Evolutionary conservation across 2,329 filamentous ascomycete species (phyloP).

Genomic region (Aspergillus intermedius): DNA sequence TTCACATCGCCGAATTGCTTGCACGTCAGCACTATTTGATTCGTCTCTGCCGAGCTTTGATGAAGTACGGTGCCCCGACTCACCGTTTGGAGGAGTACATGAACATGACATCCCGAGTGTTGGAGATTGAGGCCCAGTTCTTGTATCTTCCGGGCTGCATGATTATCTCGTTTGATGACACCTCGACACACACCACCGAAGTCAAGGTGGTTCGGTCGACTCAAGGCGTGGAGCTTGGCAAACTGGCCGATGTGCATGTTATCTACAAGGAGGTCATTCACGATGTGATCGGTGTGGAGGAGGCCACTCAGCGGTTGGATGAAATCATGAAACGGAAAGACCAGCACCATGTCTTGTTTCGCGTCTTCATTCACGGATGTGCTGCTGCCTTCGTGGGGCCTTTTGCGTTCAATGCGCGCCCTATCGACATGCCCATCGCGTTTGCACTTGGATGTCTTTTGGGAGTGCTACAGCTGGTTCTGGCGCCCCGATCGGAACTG

Average conservation of each 20-base stretch:
- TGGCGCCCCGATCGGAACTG: constrained; percentile 68
- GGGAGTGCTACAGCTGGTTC: constrained; percentile 67
- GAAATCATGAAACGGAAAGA: constrained; percentile 53
- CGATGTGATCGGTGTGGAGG: constrained; percentile 43
- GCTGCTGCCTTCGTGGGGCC: constrained; percentile 71
- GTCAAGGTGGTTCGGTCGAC: constrained; percentile 41
- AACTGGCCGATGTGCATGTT: constrained; percentile 40
- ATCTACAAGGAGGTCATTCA: constrained; percentile 47
- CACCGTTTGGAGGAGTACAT: constrained; percentile 90
- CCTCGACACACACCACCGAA: constrained; percentile 43
- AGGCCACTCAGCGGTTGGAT: constrained; percentile 40
- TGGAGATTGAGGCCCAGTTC: constrained; percentile 87
- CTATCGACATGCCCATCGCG: constrained; percentile 71
- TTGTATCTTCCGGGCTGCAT: constrained; percentile 90
- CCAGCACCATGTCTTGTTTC: constrained; percentile 50
- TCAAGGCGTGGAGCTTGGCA: constrained; percentile 42
- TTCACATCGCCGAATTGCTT: constrained; percentile 63
- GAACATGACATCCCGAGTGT: constrained; percentile 77
- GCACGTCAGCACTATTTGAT: constrained; percentile 77
- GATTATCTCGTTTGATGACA: constrained; percentile 79
- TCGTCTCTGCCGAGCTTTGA: constrained; percentile 78
- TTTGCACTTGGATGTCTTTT: constrained; percentile 72
- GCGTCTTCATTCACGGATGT: constrained; percentile 65
- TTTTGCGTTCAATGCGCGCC: constrained; percentile 71
- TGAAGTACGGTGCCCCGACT: constrained; percentile 88